Conservation (phyloP, 169 alveolate genomes). For the Blepharisma undulans region DNA sequence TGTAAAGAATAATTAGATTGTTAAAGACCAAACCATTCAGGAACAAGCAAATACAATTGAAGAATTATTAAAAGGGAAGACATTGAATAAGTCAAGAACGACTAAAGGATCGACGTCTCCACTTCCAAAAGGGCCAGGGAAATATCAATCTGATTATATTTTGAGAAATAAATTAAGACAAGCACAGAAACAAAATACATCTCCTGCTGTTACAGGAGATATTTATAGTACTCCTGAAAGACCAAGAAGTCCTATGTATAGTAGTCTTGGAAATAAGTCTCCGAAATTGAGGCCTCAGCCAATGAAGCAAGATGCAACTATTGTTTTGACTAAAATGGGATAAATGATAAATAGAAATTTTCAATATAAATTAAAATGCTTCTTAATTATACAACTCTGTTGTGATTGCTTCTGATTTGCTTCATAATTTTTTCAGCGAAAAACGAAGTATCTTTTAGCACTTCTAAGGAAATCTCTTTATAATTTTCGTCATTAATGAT, state of each 20-base stretch:
- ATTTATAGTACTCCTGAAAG: neutral
- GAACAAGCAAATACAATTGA: neutral
- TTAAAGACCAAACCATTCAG: neutral
- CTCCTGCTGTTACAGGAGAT: neutral
- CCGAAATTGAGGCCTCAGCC: neutral
- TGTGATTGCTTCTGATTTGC: neutral
- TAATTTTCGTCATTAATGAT: neutral
- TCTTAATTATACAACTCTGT: neutral
- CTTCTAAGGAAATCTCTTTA: neutral
- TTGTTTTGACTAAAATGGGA: neutral
- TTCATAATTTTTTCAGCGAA: constrained; percentile 17
- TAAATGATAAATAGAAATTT: neutral
- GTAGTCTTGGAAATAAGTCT: neutral
- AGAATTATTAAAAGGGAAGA: neutral
- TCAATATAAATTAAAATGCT: neutral
- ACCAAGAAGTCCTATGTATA: neutral
- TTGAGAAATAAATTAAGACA: neutral
- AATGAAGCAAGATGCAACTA: neutral
- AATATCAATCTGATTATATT: neutral
- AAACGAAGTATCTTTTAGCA: constrained; percentile 9
- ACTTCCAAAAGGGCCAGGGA: neutral
- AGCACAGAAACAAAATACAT: neutral
- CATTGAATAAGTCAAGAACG: neutral
- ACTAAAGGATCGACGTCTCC: neutral
- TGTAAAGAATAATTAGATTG: neutral